Evolutionary conservation across 768 basidiomycete species (phyloP).

Genomic region (Boletus vinaceobasis): DNA sequence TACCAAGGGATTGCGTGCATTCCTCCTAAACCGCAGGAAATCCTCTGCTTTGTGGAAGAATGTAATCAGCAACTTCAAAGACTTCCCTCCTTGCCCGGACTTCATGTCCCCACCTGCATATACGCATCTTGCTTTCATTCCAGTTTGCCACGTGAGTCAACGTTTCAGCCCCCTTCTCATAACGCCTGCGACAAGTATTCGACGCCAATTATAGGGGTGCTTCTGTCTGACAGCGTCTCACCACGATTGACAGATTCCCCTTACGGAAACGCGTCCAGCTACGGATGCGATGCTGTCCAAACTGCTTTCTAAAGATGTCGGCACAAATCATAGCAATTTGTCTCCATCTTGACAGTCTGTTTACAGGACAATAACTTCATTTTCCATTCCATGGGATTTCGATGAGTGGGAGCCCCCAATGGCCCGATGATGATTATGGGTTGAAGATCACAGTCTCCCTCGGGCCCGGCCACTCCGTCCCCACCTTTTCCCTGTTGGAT

Average conservation of each 20-base stretch:
- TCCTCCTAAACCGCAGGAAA: constrained; percentile 22
- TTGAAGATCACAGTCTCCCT: neutral
- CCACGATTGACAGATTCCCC: too few species aligned
- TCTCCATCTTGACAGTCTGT: neutral
- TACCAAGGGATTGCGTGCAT: constrained; percentile 27
- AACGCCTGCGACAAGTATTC: neutral
- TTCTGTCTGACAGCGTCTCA: too few species aligned
- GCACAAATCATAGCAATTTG: neutral
- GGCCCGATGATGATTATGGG: neutral
- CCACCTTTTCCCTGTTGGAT: neutral
- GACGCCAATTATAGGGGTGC: constrained; percentile 5
- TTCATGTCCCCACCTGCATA: constrained; percentile 30
- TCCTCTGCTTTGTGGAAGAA: constrained; percentile 25
- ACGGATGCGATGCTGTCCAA: constrained; percentile 9
- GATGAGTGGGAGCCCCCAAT: neutral
- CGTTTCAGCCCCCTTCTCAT: too few species aligned
- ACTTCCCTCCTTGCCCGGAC: constrained; percentile 25
- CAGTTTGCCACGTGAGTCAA: constrained; percentile 30
- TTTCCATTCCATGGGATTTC: neutral
- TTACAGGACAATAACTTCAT: neutral
- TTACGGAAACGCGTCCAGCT: too few species aligned
- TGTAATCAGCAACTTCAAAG: constrained; percentile 19
- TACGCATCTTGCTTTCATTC: constrained; percentile 27
- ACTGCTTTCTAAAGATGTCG: constrained; percentile 10
- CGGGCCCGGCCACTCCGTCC: accelerated